Evolutionary conservation across 1,139 yeast species (phyloP).

Genomic region (Meyerozyma smithsonii): DNA sequence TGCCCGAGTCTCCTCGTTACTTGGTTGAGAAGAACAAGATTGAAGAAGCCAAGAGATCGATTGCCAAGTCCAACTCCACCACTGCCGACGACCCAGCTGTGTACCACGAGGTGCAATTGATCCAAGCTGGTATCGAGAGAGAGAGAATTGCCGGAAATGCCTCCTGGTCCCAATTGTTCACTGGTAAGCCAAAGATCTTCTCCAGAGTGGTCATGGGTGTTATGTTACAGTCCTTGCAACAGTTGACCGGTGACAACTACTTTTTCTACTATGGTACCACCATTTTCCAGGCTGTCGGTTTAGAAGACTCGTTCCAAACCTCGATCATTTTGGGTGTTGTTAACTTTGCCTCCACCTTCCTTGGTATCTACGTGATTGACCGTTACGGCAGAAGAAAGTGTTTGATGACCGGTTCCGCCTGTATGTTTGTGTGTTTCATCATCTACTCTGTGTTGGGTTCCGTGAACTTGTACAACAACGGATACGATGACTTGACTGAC

Average conservation of each 20-base stretch:
- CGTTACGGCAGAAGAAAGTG: constrained; percentile 11
- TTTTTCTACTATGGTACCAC: constrained; percentile 15
- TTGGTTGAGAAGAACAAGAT: constrained; percentile 32
- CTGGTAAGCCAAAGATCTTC: constrained; percentile 22
- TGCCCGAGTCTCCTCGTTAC: constrained; percentile 66
- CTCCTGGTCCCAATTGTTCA: constrained; percentile 19
- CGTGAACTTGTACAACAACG: constrained; percentile 15
- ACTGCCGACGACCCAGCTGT: constrained; percentile 19
- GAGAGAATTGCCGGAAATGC: constrained; percentile 15
- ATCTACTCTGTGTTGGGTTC: constrained; percentile 60
- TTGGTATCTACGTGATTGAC: constrained; percentile 11
- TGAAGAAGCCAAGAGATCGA: constrained; percentile 33
- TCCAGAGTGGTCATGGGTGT: constrained; percentile 18
- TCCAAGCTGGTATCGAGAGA: constrained; percentile 18
- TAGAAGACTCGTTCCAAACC: constrained; percentile 13
- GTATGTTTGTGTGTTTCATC: constrained; percentile 55
- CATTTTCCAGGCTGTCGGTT: constrained; percentile 13
- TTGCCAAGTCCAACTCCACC: constrained; percentile 20
- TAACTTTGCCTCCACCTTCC: constrained; percentile 13
- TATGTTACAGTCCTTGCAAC: constrained; percentile 13
- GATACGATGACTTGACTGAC: constrained; percentile 10
- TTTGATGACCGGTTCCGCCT: constrained; percentile 25
- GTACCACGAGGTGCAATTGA: constrained; percentile 18
- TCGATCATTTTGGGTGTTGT: constrained; percentile 14
- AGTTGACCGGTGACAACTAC: constrained; percentile 15